These are phyloP conservation scores for Boletales sp. DNA, from an alignment of 768 basidiomycete species.

Conservation along the genomic window DNA sequence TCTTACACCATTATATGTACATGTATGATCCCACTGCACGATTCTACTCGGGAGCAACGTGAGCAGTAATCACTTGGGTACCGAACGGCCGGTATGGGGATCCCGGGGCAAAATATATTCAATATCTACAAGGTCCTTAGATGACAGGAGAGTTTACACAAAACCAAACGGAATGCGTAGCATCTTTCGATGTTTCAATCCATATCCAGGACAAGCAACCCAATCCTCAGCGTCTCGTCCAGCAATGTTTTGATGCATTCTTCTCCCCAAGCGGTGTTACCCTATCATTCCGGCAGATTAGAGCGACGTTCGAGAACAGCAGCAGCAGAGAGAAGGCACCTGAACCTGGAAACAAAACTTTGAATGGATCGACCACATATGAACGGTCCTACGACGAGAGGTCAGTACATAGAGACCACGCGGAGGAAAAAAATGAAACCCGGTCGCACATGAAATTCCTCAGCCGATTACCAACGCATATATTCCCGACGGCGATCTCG, in stretches of 20 bases:
- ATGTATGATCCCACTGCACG: no score
- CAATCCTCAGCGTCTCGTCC: conserved; percentile 18
- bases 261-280: conserved; percentile 19
- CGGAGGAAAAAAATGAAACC: not conserved
- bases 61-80: no score
- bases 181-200: no score
- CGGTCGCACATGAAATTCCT: conserved; percentile 7
- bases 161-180: no score
- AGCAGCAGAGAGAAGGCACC: not conserved
- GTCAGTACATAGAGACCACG: no score
- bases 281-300: conserved; percentile 3
- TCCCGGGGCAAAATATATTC: no score
- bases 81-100: no score
- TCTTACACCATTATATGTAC: no score
- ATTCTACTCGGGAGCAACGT: no score
- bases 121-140: no score
- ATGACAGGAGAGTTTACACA: no score
- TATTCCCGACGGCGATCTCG: not conserved
- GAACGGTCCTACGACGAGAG: conserved; percentile 3
- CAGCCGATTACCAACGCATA: conserved; percentile 10
- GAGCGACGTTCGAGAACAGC: not conserved
- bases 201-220: conserved; percentile 5
- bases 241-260: conserved; percentile 11
- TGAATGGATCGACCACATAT: conserved; percentile 20
- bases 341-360: conserved; percentile 12